Base-by-base conservation (phyloP, 345 rosid genomes). In the Rubroshorea leprosula region DNA sequence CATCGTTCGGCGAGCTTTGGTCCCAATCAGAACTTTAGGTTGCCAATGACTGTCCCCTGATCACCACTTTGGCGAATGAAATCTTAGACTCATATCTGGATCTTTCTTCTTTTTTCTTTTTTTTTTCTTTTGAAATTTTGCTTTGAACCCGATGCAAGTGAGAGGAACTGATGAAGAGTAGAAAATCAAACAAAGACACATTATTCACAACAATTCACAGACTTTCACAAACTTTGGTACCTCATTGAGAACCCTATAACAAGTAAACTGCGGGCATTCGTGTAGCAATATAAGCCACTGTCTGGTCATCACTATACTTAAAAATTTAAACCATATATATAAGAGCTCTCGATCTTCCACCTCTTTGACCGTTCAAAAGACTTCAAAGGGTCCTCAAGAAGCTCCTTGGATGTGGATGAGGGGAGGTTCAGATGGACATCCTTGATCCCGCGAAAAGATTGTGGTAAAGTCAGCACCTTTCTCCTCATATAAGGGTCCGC, bases 261-360 rank as follows among this genome's bases (percentile, higher is more conserved):
- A 87, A 53, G 80, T 76, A 89, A 16, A 90, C 95, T 3, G 96
- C 92, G 6, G 96, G 99, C 99, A 93, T 93, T 57, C 97, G 86
- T 20, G 97, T 85, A 66, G 97, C 99, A 18, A 85, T 74, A 63
- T 93, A 93, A 54, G 99, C 99, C 2, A 79, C 74, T 11, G 96
- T 83, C 83, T 93, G 88, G 13, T 84, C 92, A 23, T 89, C 95
- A 43, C 71, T 73, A 69, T 89, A 93, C 59, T 67, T 56, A 16
- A n/a, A n/a, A n/a, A n/a, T n/a, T n/a, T n/a, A 93, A 70, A 7
- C 97, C 99, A 19, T n/a, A 87, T 85, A 31, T 89, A 31, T 93
- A 87, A 46, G 79, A 62, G 29, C 88, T 89, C 72, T 76, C 83
- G 57, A 93, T 76, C 77, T 89, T 93, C 97, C 99, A 93, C 17